Evolutionary conservation across 2,329 filamentous ascomycete species (phyloP).

Genomic region (Fusarium newnesense): DNA sequence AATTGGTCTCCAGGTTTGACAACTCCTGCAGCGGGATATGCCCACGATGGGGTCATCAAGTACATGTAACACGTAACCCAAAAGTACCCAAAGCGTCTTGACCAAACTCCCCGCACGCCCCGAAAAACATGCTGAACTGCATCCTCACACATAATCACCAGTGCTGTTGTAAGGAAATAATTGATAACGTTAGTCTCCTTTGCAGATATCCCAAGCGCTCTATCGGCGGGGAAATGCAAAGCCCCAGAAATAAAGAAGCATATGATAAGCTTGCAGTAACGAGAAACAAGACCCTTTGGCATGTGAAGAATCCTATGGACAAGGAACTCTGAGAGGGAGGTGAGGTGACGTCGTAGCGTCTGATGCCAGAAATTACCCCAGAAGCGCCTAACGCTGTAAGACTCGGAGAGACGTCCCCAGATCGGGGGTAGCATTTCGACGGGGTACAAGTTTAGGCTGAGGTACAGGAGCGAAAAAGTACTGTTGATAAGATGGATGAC

Average conservation of each 20-base stretch:
- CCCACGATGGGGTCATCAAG: constrained; percentile 37
- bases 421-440: constrained; percentile 31
- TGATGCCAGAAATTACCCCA: constrained; percentile 38
- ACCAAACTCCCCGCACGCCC: neutral
- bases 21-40: constrained; percentile 31
- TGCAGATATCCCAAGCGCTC: constrained; percentile 20
- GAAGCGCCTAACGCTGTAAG: constrained; percentile 30
- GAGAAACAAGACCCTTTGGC: constrained; percentile 5
- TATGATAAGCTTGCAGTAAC: constrained; percentile 27
- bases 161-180: constrained; percentile 20
- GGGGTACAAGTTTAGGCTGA: constrained; percentile 9
- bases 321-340: constrained; percentile 20
- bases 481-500: constrained; percentile 36
- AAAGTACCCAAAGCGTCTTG: constrained; percentile 15
- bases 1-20: constrained; percentile 18
- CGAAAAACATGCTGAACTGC: constrained; percentile 8
- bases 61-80: constrained; percentile 34
- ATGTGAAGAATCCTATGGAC: constrained; percentile 16
- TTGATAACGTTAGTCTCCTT: constrained; percentile 25
- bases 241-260: constrained; percentile 33
- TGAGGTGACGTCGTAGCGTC: constrained; percentile 31
- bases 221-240: constrained; percentile 30
- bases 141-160: constrained; percentile 33
- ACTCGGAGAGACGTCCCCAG: constrained; percentile 24
- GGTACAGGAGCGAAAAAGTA: constrained; percentile 3